phyloP scores from a whole-genome alignment of 2,329 filamentous ascomycete species.

The Sclerotinia spermophila region DNA sequence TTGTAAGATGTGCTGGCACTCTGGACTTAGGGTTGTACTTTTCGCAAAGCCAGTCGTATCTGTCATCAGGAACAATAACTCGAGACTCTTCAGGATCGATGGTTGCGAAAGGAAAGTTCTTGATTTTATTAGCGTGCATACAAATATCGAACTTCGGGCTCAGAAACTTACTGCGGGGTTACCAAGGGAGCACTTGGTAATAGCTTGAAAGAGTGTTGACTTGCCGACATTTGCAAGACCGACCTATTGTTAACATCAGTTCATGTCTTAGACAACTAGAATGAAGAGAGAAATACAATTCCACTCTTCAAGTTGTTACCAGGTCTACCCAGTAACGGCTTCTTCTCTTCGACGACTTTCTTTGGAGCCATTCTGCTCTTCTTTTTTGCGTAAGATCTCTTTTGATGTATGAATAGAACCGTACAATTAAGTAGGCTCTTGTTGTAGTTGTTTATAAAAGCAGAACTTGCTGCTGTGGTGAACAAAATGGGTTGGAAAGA shows the following conservation, averaged over 20 bases:
- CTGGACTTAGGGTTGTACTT: slow-evolving; percentile 97
- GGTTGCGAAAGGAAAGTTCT: slow-evolving; percentile 98
- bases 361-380: slow-evolving; percentile 76
- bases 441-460: slow-evolving; percentile 32
- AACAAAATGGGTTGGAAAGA: slow-evolving; percentile 51
- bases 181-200: slow-evolving; percentile 94
- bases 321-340: slow-evolving; percentile 90
- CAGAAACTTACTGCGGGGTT: slow-evolving; percentile 79
- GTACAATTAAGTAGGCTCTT: slow-evolving; percentile 38
- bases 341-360: slow-evolving; percentile 87
- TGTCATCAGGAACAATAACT: slow-evolving; percentile 92
- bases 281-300: slow-evolving; percentile 65
- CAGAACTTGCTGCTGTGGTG: slow-evolving; percentile 49
- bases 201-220: slow-evolving; percentile 98
- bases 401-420: slow-evolving; percentile 44
- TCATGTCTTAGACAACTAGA: background rate
- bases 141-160: slow-evolving; percentile 27
- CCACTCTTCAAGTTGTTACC: slow-evolving; percentile 99
- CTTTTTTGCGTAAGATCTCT: slow-evolving; percentile 55
- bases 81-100: slow-evolving; percentile 98
- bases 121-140: slow-evolving; percentile 27
- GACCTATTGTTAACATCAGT: slow-evolving; percentile 56
- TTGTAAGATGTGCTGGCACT: slow-evolving; percentile 95
- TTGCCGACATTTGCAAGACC: slow-evolving; percentile 99
- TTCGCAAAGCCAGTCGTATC: slow-evolving; percentile 91